Evolutionary conservation across 75 land plant species (phyloP).

Genomic region (Selaginella tamariscina): DNA sequence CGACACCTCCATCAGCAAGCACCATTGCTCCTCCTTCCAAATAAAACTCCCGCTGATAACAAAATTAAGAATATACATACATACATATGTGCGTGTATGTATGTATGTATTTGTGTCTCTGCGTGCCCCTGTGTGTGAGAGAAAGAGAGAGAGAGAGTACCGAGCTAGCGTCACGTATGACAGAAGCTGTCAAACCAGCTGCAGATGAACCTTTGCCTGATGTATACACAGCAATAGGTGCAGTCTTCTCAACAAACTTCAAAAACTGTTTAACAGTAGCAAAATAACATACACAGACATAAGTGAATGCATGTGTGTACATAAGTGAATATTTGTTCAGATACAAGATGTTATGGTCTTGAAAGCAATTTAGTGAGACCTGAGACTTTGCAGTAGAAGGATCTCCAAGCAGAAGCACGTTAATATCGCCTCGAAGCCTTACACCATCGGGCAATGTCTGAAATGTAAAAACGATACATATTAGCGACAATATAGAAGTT

Average conservation of each 20-base stretch:
- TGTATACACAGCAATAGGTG: slow-evolving; percentile 95
- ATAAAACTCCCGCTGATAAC: slow-evolving; percentile 84
- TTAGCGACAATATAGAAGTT: not conserved
- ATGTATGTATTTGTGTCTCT: no score
- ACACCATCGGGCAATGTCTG: slow-evolving; percentile 95
- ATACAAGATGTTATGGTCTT: no score
- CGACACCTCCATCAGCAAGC: slow-evolving; percentile 99
- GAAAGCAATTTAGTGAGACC: slow-evolving; percentile 26
- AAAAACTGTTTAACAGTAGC: slow-evolving; percentile 45
- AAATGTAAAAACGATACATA: slow-evolving; percentile 4
- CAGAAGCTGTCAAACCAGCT: slow-evolving; percentile 98
- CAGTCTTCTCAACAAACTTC: slow-evolving; percentile 98
- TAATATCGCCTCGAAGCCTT: slow-evolving; percentile 79
- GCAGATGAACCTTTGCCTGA: slow-evolving; percentile 99
- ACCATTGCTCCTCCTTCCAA: slow-evolving; percentile 99
- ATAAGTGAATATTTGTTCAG: no score
- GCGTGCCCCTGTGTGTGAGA: not conserved
- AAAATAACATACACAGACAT: not conserved
- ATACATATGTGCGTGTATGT: no score
- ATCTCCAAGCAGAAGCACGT: slow-evolving; percentile 86
- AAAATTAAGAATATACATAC: not conserved
- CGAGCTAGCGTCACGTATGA: slow-evolving; percentile 77
- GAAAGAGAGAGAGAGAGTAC: slow-evolving; percentile 23
- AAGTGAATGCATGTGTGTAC: not conserved
- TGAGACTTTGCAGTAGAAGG: slow-evolving; percentile 99